Evolutionary conservation across 2,329 filamentous ascomycete genomes (phyloP).

Genomic region (Plenodomus biglobosus): DNA sequence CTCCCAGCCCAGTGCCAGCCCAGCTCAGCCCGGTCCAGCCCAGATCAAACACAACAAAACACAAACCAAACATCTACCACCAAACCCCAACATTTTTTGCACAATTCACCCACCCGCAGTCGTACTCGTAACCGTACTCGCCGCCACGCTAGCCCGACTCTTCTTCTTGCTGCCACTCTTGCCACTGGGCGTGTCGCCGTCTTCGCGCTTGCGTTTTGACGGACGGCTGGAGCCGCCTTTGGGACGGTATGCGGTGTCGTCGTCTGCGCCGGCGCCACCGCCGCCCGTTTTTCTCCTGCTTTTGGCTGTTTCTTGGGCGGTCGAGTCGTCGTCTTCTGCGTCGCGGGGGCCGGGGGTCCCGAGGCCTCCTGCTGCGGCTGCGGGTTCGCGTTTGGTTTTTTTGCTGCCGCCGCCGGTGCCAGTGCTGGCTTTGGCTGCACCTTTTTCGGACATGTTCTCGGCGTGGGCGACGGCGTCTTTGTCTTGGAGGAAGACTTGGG

Average conservation of each 20-base stretch:
- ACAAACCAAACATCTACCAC: too few relatives aligned
- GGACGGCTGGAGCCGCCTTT: slow-evolving; percentile 51
- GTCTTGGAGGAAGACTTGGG: slow-evolving; percentile 82
- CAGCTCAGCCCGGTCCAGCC: too few relatives aligned
- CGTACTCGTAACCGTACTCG: neutral
- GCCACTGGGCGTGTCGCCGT: slow-evolving; percentile 29
- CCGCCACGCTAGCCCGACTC: slow-evolving; percentile 29
- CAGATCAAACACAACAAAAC: too few relatives aligned
- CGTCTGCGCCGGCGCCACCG: slow-evolving; percentile 35
- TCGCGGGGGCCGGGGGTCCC: slow-evolving; percentile 41
- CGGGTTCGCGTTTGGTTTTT: slow-evolving; percentile 36
- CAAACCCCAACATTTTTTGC: too few relatives aligned
- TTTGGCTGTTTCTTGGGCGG: slow-evolving; percentile 35
- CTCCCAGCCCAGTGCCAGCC: too few relatives aligned
- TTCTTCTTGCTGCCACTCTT: slow-evolving; percentile 43
- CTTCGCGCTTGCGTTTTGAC: slow-evolving; percentile 49
- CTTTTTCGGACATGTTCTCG: slow-evolving; percentile 43
- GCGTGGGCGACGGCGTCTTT: slow-evolving; percentile 48
- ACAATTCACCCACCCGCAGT: neutral
- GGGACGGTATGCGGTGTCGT: slow-evolving; percentile 51
- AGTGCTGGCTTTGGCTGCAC: slow-evolving; percentile 22
- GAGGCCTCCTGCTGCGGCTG: slow-evolving; percentile 6
- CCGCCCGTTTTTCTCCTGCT: slow-evolving; percentile 33
- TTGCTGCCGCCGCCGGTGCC: slow-evolving; percentile 26
- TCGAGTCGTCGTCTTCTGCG: slow-evolving; percentile 48